A percentile compares a stretch with the other conserved stretches of the same genome.
Evolutionary conservation across 805 yeast genomes (phyloP).

Genomic region (Candida maesae): DNA sequence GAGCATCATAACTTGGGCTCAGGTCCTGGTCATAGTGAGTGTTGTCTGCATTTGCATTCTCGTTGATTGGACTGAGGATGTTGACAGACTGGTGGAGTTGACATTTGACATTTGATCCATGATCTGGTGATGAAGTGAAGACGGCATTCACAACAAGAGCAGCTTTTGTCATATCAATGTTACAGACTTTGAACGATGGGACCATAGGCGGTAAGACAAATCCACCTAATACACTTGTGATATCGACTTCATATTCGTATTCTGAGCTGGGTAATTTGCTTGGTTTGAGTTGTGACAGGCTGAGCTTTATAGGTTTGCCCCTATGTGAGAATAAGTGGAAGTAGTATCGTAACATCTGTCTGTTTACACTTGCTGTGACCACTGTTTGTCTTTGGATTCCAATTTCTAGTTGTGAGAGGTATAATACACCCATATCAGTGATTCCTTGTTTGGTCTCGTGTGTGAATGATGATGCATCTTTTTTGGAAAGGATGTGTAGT

Average conservation of each 20-base stretch:
- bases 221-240: background rate
- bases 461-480: slow-evolving; percentile 5
- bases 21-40: too few relatives aligned
- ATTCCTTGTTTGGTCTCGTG: slow-evolving; percentile 6
- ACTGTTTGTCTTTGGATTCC: background rate
- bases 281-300: background rate
- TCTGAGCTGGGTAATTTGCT: background rate
- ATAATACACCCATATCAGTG: slow-evolving; percentile 1
- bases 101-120: background rate
- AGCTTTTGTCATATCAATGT: background rate
- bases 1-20: too few relatives aligned
- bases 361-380: background rate
- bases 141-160: background rate
- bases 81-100: background rate
- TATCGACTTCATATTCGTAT: background rate
- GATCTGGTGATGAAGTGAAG: background rate
- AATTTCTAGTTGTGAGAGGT: background rate
- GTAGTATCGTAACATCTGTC: background rate
- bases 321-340: background rate
- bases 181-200: background rate
- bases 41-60: too few relatives aligned
- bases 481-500: slow-evolving; percentile 6
- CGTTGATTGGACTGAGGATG: background rate
- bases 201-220: background rate
- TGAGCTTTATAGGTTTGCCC: background rate